Evolutionary conservation across 257 asterid species (phyloP).

Genomic region (Solanum sejunctum): DNA sequence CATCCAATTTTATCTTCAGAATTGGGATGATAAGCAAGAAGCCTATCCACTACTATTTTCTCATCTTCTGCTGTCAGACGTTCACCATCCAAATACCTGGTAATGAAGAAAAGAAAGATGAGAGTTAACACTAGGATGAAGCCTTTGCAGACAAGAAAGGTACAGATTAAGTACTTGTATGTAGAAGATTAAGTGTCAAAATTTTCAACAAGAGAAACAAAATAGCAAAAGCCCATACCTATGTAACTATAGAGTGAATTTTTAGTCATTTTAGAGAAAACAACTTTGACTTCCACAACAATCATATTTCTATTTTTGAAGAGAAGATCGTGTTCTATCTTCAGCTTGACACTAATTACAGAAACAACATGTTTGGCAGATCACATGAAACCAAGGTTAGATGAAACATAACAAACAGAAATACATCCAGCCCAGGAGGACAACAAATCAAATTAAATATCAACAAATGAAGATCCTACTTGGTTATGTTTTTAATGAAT

Average conservation of each 20-base stretch:
- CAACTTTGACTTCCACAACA: background rate
- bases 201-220: background rate
- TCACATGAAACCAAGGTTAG: background rate
- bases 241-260: background rate
- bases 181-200: background rate
- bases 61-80: constrained; percentile 67
- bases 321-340: background rate
- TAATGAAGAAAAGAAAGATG: background rate
- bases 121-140: background rate
- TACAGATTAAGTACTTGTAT: background rate
- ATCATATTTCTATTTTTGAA: background rate
- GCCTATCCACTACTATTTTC: constrained; percentile 51
- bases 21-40: constrained; percentile 87
- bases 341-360: background rate
- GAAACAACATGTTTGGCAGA: background rate
- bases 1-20: constrained; percentile 77
- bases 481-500: background rate
- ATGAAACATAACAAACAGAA: background rate
- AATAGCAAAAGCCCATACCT: background rate
- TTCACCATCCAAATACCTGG: constrained; percentile 86
- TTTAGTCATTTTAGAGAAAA: background rate
- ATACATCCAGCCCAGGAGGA: background rate
- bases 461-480: background rate
- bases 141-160: background rate
- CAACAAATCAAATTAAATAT: background rate